phyloP scores from a whole-genome alignment of 2,329 filamentous ascomycete genomes.

The Alternaria metachromatica region DNA sequence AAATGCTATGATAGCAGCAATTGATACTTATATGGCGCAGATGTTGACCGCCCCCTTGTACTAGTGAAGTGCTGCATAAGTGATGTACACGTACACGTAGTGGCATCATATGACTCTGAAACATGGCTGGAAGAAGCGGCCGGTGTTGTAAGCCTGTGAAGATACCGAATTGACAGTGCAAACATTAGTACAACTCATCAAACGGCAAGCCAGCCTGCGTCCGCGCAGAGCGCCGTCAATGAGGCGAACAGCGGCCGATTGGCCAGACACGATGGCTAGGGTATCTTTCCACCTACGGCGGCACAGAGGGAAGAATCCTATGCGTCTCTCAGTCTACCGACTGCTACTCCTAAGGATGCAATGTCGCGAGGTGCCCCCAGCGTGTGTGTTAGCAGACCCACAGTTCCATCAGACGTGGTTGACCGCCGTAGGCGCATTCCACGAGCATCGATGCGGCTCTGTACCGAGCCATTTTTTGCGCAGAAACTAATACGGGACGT shows the following conservation, averaged over 20 bases:
- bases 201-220: slow-evolving; percentile 3
- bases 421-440: slow-evolving; percentile 10
- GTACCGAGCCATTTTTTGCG: slow-evolving; percentile 5
- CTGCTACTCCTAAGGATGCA: background rate
- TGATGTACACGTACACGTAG: slow-evolving; percentile 15
- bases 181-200: slow-evolving; percentile 13
- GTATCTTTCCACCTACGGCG: slow-evolving; percentile 7
- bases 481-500: slow-evolving; percentile 2
- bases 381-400: slow-evolving; percentile 14
- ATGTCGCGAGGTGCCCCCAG: slow-evolving; percentile 10
- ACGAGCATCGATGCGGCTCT: slow-evolving; percentile 5
- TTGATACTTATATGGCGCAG: slow-evolving; percentile 12
- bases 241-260: slow-evolving; percentile 13
- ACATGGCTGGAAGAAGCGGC: slow-evolving; percentile 4
- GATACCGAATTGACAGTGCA: slow-evolving; percentile 7
- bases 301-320: slow-evolving; percentile 5
- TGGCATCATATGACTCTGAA: slow-evolving; percentile 10
- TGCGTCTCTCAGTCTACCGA: slow-evolving; percentile 7
- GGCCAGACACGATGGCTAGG: slow-evolving; percentile 2
- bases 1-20: background rate
- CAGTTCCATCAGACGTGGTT: slow-evolving; percentile 14
- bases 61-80: slow-evolving; percentile 12
- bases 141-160: slow-evolving; percentile 5
- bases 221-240: slow-evolving; percentile 9
- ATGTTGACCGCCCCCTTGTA: background rate